phyloP scores from a whole-genome alignment of 306 rosid species.

The Sophora flavescens region DNA sequence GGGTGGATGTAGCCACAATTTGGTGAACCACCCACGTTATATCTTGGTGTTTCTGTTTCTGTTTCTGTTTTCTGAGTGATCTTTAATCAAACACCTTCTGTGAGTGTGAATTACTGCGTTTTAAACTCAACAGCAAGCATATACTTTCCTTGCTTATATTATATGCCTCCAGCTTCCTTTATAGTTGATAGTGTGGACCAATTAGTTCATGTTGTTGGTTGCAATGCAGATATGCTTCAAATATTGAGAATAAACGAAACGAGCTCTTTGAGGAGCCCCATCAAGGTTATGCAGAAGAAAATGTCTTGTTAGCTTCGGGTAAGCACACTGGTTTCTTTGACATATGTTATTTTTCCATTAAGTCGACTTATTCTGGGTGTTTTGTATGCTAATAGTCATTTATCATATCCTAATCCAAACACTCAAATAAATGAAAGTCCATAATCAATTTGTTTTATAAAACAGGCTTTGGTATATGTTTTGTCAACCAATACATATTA shows the following conservation, averaged over 20 bases:
- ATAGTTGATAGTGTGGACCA: conserved; percentile 26
- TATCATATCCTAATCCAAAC: conserved; percentile 27
- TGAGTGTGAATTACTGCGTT: too few species aligned
- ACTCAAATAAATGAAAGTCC: conserved; percentile 22
- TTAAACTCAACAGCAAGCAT: too few species aligned
- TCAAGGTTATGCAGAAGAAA: conserved; percentile 79
- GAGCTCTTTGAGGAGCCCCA: conserved; percentile 87
- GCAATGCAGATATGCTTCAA: conserved; percentile 69
- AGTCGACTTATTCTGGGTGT: neutral
- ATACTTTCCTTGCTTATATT: conserved; percentile 12
- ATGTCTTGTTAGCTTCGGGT: conserved; percentile 90
- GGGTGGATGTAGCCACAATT: too few species aligned
- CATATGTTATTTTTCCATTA: neutral
- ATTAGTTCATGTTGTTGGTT: conserved; percentile 8
- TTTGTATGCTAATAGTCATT: conserved; percentile 17
- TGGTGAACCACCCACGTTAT: too few species aligned
- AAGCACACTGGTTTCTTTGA: conserved; percentile 46
- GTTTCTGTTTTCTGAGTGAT: too few species aligned
- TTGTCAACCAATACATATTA: conserved; percentile 25
- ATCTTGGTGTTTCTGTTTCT: too few species aligned
- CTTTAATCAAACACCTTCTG: too few species aligned
- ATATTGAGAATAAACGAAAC: conserved; percentile 74
- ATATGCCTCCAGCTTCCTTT: conserved; percentile 23
- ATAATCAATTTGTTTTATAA: conserved; percentile 27
- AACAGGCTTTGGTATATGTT: neutral